Evolutionary conservation across 352 stramenopile genomes (phyloP), one percentile per base, ranked within the genome.

Genomic region (Phytophthora foliorum): DNA sequence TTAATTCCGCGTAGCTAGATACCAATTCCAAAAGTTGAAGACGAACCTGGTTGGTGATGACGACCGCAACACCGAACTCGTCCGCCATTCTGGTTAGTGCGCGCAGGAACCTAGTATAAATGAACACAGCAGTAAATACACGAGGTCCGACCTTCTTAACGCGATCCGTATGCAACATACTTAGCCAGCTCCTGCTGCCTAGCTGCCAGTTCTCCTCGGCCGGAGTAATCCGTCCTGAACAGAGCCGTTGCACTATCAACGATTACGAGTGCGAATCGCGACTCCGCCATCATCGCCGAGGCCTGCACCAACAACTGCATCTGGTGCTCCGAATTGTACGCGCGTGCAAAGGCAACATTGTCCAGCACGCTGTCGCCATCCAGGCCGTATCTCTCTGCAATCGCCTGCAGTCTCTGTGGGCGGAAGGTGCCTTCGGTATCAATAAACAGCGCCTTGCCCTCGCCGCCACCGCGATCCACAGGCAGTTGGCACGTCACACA

Each of bases 301-400:
- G 98, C 98, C 74, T 99, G 97, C 56, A 98, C 93, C 46, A 99
- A 88, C 22, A 99, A 80, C 72, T 98, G 84, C 90, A 99, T 98
- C 78, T 99, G 98, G 75, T 99, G 98, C 67, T 99, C 98, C 44
- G 95, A 99, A 81, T 99, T 99, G 85, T 99, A 98, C 13, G 98
- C 98, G 52, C 98, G 92, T 19, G 98, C 98, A 66, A 98, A 99
- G 6, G 97, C 97, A 16, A 99, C 97, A 83, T 99, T 99, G 59
- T 99, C 98, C 42, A 99, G 83, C 16, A 99, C 97, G 21, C 96
- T 97, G 27, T 98, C 93, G 32, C 86, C 88, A 76, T 99, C 97
- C 19, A 99, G 86, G 14, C 97, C 97, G 77, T 99, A 99, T 42
- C 98, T 88, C 80, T 99, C 97, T 13, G 98, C 98, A 81, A 99